Conservation (phyloP, 2,329 filamentous ascomycete species). For the Diplodia mutila region DNA sequence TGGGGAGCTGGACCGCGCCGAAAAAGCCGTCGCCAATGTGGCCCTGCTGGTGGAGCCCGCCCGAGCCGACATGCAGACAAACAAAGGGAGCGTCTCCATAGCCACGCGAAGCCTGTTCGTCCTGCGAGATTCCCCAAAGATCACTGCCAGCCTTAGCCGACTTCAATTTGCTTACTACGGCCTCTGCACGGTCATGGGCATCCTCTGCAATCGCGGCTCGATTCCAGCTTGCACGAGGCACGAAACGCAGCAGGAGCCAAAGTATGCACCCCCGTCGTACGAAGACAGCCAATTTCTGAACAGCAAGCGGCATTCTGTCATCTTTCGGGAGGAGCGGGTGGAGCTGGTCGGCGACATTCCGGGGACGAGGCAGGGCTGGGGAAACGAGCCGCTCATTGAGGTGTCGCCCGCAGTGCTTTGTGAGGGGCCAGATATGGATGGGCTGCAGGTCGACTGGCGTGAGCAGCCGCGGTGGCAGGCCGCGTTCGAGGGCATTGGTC, state of each 20-base stretch:
- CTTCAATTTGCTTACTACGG: conserved; percentile 28
- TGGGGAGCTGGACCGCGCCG: conserved; percentile 22
- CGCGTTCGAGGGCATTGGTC: neutral
- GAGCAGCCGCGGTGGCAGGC: neutral
- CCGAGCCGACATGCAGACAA: conserved; percentile 26
- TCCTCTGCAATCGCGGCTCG: neutral
- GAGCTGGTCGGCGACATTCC: neutral
- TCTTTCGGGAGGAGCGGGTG: neutral
- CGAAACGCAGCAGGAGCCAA: neutral
- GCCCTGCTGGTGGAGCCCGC: conserved; percentile 28
- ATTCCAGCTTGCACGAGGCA: neutral
- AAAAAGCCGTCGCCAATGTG: conserved; percentile 26
- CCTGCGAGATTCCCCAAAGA: conserved; percentile 25
- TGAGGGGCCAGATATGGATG: neutral
- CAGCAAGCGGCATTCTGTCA: neutral
- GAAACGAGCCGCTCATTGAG: neutral
- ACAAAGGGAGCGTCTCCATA: conserved; percentile 23
- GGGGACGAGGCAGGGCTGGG: neutral
- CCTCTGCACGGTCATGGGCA: conserved; percentile 24
- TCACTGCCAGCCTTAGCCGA: conserved; percentile 26
- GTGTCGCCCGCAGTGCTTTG: neutral
- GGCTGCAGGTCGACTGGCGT: neutral
- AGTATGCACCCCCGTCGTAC: neutral
- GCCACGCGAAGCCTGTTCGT: conserved; percentile 28
- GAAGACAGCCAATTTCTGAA: conserved; percentile 3